Conservation (phyloP, 1,284 basidiomycete species). For the Pyrrhoderma noxium region DNA sequence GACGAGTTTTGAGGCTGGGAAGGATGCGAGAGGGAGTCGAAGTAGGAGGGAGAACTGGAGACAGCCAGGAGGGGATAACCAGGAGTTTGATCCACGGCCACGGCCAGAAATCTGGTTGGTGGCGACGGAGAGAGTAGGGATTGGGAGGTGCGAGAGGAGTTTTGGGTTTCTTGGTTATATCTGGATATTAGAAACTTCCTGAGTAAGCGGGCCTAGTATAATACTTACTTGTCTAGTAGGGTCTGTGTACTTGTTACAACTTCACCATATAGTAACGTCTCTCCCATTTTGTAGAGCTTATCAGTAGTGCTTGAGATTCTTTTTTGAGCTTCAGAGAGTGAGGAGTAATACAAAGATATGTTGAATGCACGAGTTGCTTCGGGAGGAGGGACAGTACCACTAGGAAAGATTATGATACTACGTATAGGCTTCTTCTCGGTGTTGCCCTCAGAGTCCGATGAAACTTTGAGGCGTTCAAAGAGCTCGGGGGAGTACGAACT, state of each 20-base stretch:
- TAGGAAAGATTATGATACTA: constrained; percentile 41
- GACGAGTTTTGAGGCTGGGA: constrained; percentile 70
- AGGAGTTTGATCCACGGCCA: constrained; percentile 84
- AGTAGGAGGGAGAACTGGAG: constrained; percentile 82
- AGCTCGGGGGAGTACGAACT: background rate
- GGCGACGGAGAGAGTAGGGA: constrained; percentile 77
- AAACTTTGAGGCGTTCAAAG: constrained; percentile 25
- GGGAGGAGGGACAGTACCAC: constrained; percentile 34
- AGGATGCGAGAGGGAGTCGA: constrained; percentile 44
- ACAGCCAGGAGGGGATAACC: constrained; percentile 91
- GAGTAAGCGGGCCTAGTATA: background rate
- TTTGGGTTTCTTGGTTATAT: constrained; percentile 58
- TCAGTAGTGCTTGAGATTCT: background rate
- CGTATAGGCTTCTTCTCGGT: background rate
- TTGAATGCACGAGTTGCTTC: constrained; percentile 53
- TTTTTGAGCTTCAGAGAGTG: constrained; percentile 21
- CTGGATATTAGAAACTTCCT: constrained; percentile 2
- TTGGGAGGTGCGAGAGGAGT: constrained; percentile 63
- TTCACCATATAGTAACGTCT: constrained; percentile 80
- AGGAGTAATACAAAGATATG: constrained; percentile 40
- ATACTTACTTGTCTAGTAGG: constrained; percentile 80
- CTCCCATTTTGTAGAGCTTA: constrained; percentile 48
- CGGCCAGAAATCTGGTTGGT: constrained; percentile 85
- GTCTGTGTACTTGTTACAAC: constrained; percentile 94
- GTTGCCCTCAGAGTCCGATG: constrained; percentile 39